Base-by-base conservation (phyloP, 2,329 filamentous ascomycete genomes). In the Scedosporium dehoogii region DNA sequence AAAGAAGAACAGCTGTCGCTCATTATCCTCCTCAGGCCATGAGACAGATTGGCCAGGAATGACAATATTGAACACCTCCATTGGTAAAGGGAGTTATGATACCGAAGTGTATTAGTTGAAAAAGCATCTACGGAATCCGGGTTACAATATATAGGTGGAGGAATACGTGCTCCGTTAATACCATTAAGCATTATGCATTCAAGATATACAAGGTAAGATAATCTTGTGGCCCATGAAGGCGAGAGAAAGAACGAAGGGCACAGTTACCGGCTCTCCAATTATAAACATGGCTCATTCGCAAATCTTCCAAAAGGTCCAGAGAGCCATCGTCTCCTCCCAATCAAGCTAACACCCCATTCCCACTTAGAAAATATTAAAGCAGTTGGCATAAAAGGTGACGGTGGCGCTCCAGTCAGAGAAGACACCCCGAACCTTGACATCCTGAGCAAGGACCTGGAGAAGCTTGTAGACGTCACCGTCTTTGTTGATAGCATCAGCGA, bases 361-460 rank as follows among this genome's bases (percentile, higher is more conserved):
- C 23, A 16, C 48, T 61, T 64, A 69, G 9, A 69, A 69, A 10
- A 73, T 63, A 14, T 72, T 81, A 66, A 89, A 85, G 73, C 87
- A 90, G 68, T 88, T 90, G 66, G 86, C 87, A 72, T 88, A 90
- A 66, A 87, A 90, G 0, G 85, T 88, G 6, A 84, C 81, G 0
- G 86, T 88, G 10, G 84, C 83, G 16, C 82, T 81, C 88, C 87
- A 90, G 70, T 90, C 88, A 3, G 82, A 81, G 68, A 90, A 90
- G 65, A 90, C 79, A 4, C 79, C 85, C 33, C 75, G 72, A 14
- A 88, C 82, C 0, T 82, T 81, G 9, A 90, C 81, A 67, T 89
- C 74, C 66, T 79, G 76, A 2, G 78, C 81, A 64, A 91, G 73
- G 1, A 88, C 85, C 67, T 90, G 81, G 44, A 90, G 70, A n/a